Evolutionary conservation across 176 grass and related monocot genomes (phyloP).

Genomic region (Olyra latifolia): DNA sequence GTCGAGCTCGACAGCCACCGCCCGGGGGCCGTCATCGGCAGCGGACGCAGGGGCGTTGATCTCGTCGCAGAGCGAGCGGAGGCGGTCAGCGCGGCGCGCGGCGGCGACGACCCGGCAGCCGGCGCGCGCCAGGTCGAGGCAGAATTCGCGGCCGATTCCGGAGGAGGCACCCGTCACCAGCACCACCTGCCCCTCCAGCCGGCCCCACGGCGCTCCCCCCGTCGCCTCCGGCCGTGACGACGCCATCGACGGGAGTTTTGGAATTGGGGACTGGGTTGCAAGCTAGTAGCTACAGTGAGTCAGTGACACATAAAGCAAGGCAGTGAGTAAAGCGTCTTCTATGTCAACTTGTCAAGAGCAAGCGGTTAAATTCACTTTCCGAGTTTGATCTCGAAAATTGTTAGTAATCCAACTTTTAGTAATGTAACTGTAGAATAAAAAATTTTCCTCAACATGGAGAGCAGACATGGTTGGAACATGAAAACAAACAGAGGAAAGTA

Average conservation of each 20-base stretch:
- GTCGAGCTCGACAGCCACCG: conserved; percentile 64
- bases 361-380: too few species aligned
- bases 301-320: background rate
- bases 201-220: conserved; percentile 41
- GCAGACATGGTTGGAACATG: too few species aligned
- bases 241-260: conserved; percentile 11
- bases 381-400: background rate
- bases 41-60: conserved; percentile 46
- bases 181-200: conserved; percentile 67
- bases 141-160: conserved; percentile 85
- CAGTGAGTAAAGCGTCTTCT: background rate
- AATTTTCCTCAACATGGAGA: too few species aligned
- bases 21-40: background rate
- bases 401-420: too few species aligned
- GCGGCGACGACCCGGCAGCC: conserved; percentile 68
- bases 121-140: conserved; percentile 64
- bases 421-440: too few species aligned
- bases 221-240: background rate
- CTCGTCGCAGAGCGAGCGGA: conserved; percentile 83
- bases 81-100: conserved; percentile 61
- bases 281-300: too few species aligned
- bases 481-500: too few species aligned
- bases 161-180: conserved; percentile 90
- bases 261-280: background rate
- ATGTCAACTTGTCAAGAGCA: too few species aligned